Evolutionary conservation across 441 rosid genomes (phyloP), one percentile per base, ranked within the genome.

Genomic region (Syzygium syzygioides): DNA sequence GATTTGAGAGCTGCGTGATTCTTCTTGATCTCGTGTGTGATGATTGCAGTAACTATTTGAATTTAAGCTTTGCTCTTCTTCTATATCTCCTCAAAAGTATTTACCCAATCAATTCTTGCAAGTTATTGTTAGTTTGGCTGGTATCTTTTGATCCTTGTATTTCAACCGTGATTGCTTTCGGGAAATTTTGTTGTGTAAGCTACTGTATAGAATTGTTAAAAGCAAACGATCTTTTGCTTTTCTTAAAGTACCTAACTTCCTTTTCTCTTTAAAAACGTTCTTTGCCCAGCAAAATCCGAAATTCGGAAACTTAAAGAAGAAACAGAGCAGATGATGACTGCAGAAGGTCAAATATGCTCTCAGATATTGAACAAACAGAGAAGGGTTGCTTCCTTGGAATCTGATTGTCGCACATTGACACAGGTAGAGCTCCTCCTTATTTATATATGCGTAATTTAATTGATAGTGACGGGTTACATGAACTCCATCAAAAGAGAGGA

Each of bases 281-380:
- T 85, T 90, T 80, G 90, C 89, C 90, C 93, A 96, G 98, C 93
- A 54, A 94, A 93, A 90, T 91, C 93, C 53, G 93, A 93, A 57
- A 55, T 86, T 32, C 90, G 87, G 90, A 91, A 91, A 87, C 91
- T 95, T 14, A 91, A 90, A 86, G 95, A 93, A 89, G 97, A 93
- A 64, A 87, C 86, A 26, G 96, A 94, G 88, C 89, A 91, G 91
- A 92, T 92, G 95, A 79, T 91, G 85, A 92, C 91, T 90, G 91
- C 17, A 4, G 96, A 93, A 94, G 97, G 95, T 52, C 86, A 91
- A 83, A 89, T 95, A 87, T 93, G 98, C 92, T 91, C 95, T 6
- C 92, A 89, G 90, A 94, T 96, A 90, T 88, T 94, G 86, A 95
- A 79, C 37, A 95, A 93, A 86, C 96, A 94, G 92, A 94, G 92